phyloP scores from a whole-genome alignment of 1,284 basidiomycete species.

The Butyriboletus appendiculatus region DNA sequence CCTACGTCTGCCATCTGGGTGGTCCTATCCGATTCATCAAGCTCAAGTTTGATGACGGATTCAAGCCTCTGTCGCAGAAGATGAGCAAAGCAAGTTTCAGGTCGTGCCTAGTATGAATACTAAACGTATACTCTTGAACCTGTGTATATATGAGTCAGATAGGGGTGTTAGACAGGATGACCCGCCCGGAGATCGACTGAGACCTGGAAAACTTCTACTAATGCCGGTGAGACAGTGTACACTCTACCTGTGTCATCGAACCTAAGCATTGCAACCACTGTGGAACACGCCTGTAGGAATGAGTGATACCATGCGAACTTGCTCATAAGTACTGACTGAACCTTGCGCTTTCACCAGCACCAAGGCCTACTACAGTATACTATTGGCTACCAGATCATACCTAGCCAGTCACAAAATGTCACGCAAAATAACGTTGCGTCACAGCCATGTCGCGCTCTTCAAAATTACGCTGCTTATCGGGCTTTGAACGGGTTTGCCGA shows the following conservation, averaged over 20 bases:
- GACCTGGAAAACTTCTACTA: too few species aligned
- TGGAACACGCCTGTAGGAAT: neutral
- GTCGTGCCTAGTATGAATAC: neutral
- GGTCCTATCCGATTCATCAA: constrained; percentile 43
- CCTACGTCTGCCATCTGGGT: constrained; percentile 33
- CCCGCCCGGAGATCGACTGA: constrained; percentile 46
- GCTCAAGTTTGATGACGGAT: constrained; percentile 50
- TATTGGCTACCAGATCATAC: too few species aligned
- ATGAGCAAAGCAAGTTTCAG: neutral
- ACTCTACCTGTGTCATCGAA: neutral
- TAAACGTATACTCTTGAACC: constrained; percentile 50
- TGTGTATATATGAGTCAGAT: constrained; percentile 50
- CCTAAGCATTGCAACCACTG: too few species aligned
- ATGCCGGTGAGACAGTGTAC: too few species aligned
- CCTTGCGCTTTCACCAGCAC: constrained; percentile 37
- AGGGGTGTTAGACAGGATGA: constrained; percentile 53
- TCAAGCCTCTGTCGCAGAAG: constrained; percentile 40
- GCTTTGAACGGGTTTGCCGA: too few species aligned
- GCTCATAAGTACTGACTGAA: constrained; percentile 39
- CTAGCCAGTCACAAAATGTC: too few species aligned
- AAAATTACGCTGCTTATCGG: too few species aligned
- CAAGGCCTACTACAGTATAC: too few species aligned
- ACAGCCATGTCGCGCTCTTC: too few species aligned
- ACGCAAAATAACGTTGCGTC: too few species aligned
- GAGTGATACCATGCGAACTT: constrained; percentile 16